These are phyloP conservation scores for Zygosaccharomyces bisporus DNA, from an alignment of 805 yeast species.

Conservation along the genomic window DNA sequence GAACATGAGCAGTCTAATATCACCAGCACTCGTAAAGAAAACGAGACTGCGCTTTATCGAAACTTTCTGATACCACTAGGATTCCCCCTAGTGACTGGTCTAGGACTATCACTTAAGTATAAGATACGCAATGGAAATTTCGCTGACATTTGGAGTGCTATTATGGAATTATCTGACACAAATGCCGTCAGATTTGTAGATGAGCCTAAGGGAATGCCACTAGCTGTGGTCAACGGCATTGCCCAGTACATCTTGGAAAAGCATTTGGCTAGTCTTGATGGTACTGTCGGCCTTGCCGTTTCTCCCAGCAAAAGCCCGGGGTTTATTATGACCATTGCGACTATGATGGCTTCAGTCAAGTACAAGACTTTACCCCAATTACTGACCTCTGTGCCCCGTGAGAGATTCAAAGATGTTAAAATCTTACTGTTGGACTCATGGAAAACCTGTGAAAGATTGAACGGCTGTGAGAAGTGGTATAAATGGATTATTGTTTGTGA, in stretches of 20 bases:
- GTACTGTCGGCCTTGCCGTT: constrained; percentile 31
- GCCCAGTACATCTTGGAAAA: constrained; percentile 19
- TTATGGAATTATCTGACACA: constrained; percentile 31
- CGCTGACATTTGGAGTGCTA: constrained; percentile 67
- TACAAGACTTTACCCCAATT: constrained; percentile 42
- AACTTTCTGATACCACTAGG: constrained; percentile 73
- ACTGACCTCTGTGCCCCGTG: constrained; percentile 36
- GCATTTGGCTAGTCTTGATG: constrained; percentile 12
- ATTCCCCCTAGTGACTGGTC: constrained; percentile 61
- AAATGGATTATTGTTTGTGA: constrained; percentile 36
- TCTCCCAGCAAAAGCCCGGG: constrained; percentile 34
- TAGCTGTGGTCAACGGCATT: constrained; percentile 26
- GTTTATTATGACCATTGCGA: constrained; percentile 41
- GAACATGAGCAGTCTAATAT: constrained; percentile 61
- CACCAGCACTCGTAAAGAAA: constrained; percentile 56
- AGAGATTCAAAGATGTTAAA: constrained; percentile 28
- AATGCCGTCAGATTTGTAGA: constrained; percentile 27
- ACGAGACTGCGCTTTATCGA: constrained; percentile 74
- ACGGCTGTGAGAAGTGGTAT: constrained; percentile 31
- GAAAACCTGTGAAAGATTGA: constrained; percentile 22
- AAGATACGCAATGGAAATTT: constrained; percentile 70
- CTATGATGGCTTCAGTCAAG: constrained; percentile 38
- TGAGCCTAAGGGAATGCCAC: constrained; percentile 16
- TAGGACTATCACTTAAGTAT: constrained; percentile 61
- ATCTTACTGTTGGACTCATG: constrained; percentile 34